phyloP scores from a whole-genome alignment of 164 flowering plant species.

The Stephania yunnanensis region DNA sequence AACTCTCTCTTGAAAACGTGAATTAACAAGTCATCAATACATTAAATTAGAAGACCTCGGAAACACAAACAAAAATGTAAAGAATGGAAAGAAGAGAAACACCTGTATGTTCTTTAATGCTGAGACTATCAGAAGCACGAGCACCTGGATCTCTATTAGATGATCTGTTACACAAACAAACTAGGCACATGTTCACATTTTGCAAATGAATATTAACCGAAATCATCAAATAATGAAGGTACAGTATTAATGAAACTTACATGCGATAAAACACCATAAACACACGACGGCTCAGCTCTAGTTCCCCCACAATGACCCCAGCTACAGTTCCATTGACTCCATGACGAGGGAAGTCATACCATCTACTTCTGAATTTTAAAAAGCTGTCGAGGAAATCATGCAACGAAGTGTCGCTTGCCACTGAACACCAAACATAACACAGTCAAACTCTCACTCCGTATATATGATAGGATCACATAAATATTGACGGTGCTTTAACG shows the following conservation, averaged over 20 bases:
- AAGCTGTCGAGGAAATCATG: conserved; percentile 85
- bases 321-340: conserved; percentile 77
- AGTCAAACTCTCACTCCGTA: background rate
- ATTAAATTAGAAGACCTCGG: background rate
- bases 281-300: conserved; percentile 75
- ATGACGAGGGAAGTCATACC: conserved; percentile 95
- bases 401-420: conserved; percentile 70
- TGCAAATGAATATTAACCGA: background rate
- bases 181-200: background rate
- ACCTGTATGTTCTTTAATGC: conserved; percentile 81
- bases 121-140: conserved; percentile 53
- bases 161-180: conserved; percentile 45
- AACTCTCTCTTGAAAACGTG: background rate
- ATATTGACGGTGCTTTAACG: background rate
- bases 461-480: background rate
- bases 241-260: conserved; percentile 36
- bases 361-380: conserved; percentile 79
- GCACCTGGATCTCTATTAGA: conserved; percentile 83
- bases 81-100: conserved; percentile 15
- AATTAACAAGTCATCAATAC: background rate
- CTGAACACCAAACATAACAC: conserved; percentile 28
- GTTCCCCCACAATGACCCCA: conserved; percentile 90
- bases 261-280: conserved; percentile 87
- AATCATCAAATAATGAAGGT: background rate
- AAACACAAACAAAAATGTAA: background rate